These are phyloP conservation scores for Choiromyces venosus DNA, from an alignment of 495 filamentous ascomycete genomes.

Conservation along the genomic window DNA sequence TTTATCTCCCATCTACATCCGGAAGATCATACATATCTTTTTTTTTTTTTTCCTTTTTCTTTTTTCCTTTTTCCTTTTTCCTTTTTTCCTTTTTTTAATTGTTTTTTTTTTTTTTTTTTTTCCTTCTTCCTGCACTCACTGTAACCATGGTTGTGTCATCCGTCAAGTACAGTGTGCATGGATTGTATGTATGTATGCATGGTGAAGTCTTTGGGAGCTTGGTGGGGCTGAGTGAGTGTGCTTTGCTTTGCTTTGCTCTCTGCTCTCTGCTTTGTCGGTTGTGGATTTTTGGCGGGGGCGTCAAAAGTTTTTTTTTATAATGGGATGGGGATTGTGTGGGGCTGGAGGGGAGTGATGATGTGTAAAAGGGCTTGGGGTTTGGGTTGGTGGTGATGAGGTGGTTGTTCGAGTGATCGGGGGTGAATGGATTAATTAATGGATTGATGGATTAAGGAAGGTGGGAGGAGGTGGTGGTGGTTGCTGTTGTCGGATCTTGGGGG, in stretches of 20 bases:
- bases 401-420: slow-evolving; percentile 9
- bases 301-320: slow-evolving; percentile 2
- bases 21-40: background rate
- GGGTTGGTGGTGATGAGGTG: background rate
- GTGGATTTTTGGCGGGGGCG: slow-evolving; percentile 10
- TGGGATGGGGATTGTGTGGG: background rate
- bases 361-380: background rate
- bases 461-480: no score
- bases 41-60: slow-evolving; percentile 15
- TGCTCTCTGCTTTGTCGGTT: slow-evolving; percentile 4
- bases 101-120: background rate
- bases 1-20: no score
- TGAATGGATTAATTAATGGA: background rate
- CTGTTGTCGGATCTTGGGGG: no score
- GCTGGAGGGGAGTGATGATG: background rate
- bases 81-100: slow-evolving; percentile 8
- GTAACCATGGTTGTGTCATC: background rate
- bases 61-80: slow-evolving; percentile 11
- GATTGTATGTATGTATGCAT: no score
- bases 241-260: background rate
- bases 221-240: slow-evolving; percentile 1
- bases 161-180: no score
- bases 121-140: no score
- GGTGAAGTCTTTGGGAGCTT: background rate
- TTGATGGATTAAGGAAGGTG: no score